phyloP scores from a whole-genome alignment of 2,329 filamentous ascomycete genomes.

The Paraphaeosphaeria sporulosa region DNA sequence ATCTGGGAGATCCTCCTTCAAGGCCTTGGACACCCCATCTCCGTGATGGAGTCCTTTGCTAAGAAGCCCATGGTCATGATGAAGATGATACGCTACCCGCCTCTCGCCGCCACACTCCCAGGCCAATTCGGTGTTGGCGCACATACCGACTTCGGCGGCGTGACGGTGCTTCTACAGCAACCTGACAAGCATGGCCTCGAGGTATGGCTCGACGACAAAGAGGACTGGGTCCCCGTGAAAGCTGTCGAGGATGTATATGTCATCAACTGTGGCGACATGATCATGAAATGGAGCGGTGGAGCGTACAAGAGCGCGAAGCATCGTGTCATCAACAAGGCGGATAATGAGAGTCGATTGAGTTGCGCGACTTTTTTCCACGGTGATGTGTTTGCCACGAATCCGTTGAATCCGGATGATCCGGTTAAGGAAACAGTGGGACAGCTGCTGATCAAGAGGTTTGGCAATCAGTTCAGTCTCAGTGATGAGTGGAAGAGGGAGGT shows the following conservation, averaged over 20 bases:
- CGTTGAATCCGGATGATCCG: conserved; percentile 15
- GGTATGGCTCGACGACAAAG: conserved; percentile 10
- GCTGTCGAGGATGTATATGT: conserved; percentile 15
- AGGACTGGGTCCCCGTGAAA: conserved; percentile 10
- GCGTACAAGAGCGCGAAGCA: conserved; percentile 18
- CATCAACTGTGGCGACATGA: conserved; percentile 20
- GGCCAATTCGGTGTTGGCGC: conserved; percentile 22
- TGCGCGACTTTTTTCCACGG: conserved; percentile 19
- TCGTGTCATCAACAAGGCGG: conserved; percentile 18
- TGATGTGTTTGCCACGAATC: conserved; percentile 14
- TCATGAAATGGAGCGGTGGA: conserved; percentile 10
- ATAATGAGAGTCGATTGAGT: conserved; percentile 4
- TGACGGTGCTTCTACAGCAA: conserved; percentile 25
- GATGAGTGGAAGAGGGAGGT: too few species aligned
- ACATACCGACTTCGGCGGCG: conserved; percentile 28
- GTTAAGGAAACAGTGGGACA: conserved; percentile 16
- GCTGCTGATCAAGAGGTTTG: conserved; percentile 14
- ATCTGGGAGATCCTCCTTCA: conserved; percentile 17
- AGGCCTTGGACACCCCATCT: conserved; percentile 13
- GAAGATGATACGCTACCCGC: conserved; percentile 23
- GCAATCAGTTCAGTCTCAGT: conserved; percentile 4
- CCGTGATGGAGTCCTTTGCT: conserved; percentile 17
- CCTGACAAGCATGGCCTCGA: conserved; percentile 8
- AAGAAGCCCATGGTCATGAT: conserved; percentile 17
- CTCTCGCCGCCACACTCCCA: conserved; percentile 11